Base-by-base conservation (phyloP, 768 basidiomycete species). In the Rossbeevera mucosa region DNA sequence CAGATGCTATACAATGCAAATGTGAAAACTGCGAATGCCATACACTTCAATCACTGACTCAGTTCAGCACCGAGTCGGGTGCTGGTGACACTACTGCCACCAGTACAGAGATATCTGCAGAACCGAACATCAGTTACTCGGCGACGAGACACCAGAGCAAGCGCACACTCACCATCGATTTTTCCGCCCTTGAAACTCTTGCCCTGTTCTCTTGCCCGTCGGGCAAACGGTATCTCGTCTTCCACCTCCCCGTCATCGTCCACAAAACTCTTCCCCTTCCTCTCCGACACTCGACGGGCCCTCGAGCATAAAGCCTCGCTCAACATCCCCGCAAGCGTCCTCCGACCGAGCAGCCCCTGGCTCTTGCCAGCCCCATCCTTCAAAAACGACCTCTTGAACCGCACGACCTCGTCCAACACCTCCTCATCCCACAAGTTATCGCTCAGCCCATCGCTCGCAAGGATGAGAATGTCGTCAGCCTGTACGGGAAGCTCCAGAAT, bases 381-480 rank as follows among this genome's bases (percentile, higher is more conserved):
- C 60, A 68, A 51, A 52, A 72, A 74, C 16, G 71, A 68, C 40
- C 60, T 64, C 48, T 76, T 76, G 67, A 88, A 83, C 31, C 83
- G 73, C 14, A 76, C 68, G 21, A 90, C 84, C 65, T 92, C 91
- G 54, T 94, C 91, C 14, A 93, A 69, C 16, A 94, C 81, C 54
- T 94, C 91, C 60, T 86, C 84, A 59, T 92, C 90, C 86, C 91
- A 93, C 21, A 93, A 71, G 61, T 94, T 94, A 67, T 94, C 91
- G 56, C 83, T 82, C 46, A 94, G 72, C 2, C 91, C 91, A 60
- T 94, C 91, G 18, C 79, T 82, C 0, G 88, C 85, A 36, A 94
- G 79, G 55, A 94, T 86, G 50, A 93, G 77, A 48, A 91, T 85
- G 53, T 90, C 88, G 51, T 86, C 80, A 20, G 78, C 76, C 54